Evolutionary conservation across 768 basidiomycete species (phyloP).

Genomic region (Russula sp.): DNA sequence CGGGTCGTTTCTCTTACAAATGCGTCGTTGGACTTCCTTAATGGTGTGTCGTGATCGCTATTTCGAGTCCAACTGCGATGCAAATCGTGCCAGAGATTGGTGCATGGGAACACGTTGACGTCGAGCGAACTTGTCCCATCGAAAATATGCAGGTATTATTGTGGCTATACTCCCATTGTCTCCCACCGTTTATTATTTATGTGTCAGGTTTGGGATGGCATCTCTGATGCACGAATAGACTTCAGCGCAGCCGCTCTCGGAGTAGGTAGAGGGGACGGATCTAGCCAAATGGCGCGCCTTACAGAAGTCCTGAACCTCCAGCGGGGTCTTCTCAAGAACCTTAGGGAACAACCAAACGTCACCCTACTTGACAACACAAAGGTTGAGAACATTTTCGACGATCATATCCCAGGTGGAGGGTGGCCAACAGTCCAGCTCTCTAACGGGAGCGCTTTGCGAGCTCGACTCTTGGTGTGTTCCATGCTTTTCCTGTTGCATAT

Average conservation of each 20-base stretch:
- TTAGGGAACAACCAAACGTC: slow-evolving; percentile 48
- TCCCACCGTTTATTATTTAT: slow-evolving; percentile 3
- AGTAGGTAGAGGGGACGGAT: slow-evolving; percentile 25
- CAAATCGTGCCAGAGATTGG: slow-evolving; percentile 53
- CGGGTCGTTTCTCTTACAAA: slow-evolving; percentile 84
- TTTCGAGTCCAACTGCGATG: neutral
- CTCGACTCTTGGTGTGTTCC: slow-evolving; percentile 64
- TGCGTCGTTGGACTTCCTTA: slow-evolving; percentile 58
- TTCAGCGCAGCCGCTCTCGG: slow-evolving; percentile 55
- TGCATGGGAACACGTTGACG: slow-evolving; percentile 76
- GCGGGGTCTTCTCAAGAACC: slow-evolving; percentile 64
- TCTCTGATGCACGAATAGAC: slow-evolving; percentile 71
- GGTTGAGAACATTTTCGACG: slow-evolving; percentile 63
- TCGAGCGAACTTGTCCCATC: slow-evolving; percentile 59
- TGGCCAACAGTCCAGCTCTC: slow-evolving; percentile 83
- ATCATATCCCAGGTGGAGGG: slow-evolving; percentile 42
- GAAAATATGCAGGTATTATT: slow-evolving; percentile 76
- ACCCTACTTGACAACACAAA: slow-evolving; percentile 65
- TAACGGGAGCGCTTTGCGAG: slow-evolving; percentile 55
- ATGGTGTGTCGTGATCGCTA: slow-evolving; percentile 38
- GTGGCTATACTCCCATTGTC: neutral
- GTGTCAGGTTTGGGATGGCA: slow-evolving; percentile 82
- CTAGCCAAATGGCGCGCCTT: slow-evolving; percentile 66
- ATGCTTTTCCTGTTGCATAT: neutral
- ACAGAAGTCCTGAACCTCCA: slow-evolving; percentile 95